Evolutionary conservation across 1,139 yeast genomes (phyloP), one percentile per base, ranked within the genome.

Genomic region (Meyerozyma elateridarum): DNA sequence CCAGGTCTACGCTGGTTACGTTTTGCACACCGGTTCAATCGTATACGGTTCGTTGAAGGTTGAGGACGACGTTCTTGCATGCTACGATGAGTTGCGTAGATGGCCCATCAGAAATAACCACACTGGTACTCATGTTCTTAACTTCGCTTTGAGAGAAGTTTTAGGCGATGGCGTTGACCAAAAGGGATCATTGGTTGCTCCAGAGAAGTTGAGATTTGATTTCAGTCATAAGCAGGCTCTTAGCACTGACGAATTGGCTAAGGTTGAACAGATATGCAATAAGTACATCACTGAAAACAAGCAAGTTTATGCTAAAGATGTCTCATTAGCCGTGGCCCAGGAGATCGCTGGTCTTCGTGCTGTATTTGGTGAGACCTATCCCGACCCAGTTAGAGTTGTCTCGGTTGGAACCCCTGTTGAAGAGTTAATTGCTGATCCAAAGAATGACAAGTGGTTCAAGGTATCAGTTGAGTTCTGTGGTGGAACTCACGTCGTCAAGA

Each of bases 331-430:
- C 13, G 54, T 63, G 38, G 98, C 97, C 24, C 76, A 74, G 49
- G 63, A 73, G 34, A 89, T 91, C 47, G 64, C 61, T 44, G 95
- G 97, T 17, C 79, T 93, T 35, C 85, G 98, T 63, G 98, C 98
- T 34, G 98, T 91, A 27, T 93, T 91, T 52, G 98, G 98, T 49
- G 99, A 91, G 69, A 87, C 96, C 4, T 91, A 91, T 55, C 99
- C 99, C 25, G 97, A 91, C 53, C 99, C 98, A 29, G 99, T 91
- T 21, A 79, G 98, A 57, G 98, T 91, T 46, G 96, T 91, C 35
- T 85, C 96, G 22, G 85, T 93, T 51, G 99, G 99, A 53, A 83
- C 76, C 28, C 78, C 96, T 30, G 85, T 93, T 31, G 91, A 85
- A 15, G 93, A 84, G 5, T 67, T 91, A 45, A 56, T 89, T 42